Evolutionary conservation across 306 rosid genomes (phyloP), one percentile per base, ranked within the genome.

Genomic region (Quercus dentata): DNA sequence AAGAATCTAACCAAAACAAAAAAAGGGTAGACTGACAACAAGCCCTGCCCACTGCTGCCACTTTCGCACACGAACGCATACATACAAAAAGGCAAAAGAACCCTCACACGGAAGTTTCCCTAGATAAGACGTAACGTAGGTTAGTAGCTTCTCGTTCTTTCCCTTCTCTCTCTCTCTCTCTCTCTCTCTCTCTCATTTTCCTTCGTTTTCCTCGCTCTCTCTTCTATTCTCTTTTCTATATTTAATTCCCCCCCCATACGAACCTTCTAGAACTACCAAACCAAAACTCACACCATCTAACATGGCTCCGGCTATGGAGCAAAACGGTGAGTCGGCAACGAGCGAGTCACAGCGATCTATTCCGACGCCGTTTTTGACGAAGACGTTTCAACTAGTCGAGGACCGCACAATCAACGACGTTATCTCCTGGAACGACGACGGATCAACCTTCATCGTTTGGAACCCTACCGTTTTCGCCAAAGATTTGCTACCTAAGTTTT

Each of bases 391-490:
- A 75, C 92, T 95, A 28, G 98, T 95, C 3, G 96, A 93, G 68
- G 98, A 93, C 80, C 88, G 84, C 14, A 27, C 87, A 5, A 86
- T 90, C 31, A 89, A 95, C 72, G 97, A 91, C 23, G 93, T 95
- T 6, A 91, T 95, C 67, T 90, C 99, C 0, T 95, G 99, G 99
- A 91, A 87, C 88, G 88, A 90, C 41, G 96, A 91, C 80, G 99
- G 99, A 86, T 89, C 99, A 55, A 86, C 93, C 71, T 95, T 95
- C 84, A 77, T 95, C 83, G 99, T 95, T 8, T 91, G 97, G 97
- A 90, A 95, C 79, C 92, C 99, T 38, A 89, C 94, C 72, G 87
- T 90, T 49, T 95, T 95, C 74, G 97, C 99, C 35, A 88, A 91
- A 52, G 97, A 92, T 83, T 86, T 94, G 86, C 93, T 94, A 1